phyloP scores from a whole-genome alignment of 208 protist genomes.

The Acanthamoeba lenticulata region DNA sequence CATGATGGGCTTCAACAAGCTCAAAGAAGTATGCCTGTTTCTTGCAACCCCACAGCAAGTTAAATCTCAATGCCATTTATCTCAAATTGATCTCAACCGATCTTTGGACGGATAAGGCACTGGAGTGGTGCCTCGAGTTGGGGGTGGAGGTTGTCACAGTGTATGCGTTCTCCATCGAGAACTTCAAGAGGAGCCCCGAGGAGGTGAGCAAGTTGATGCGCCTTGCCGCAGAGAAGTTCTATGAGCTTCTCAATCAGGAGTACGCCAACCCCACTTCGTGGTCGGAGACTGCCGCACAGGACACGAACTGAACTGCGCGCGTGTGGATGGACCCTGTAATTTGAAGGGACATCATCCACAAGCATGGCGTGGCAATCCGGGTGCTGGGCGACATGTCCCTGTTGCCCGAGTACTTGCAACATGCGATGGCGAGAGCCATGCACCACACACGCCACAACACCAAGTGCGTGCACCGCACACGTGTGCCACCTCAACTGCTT shows the following conservation, averaged over 20 bases:
- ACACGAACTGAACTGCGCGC: too few species aligned
- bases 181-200: slow-evolving; percentile 87
- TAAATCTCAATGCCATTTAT: neutral
- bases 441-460: slow-evolving; percentile 55
- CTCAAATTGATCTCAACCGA: neutral
- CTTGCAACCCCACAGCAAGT: neutral
- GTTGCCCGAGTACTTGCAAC: slow-evolving; percentile 54
- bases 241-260: slow-evolving; percentile 63
- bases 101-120: slow-evolving; percentile 55
- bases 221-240: slow-evolving; percentile 83
- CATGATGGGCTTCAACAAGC: slow-evolving; percentile 78
- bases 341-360: slow-evolving; percentile 57
- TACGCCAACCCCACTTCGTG: neutral
- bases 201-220: slow-evolving; percentile 89
- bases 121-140: slow-evolving; percentile 88
- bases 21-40: slow-evolving; percentile 75
- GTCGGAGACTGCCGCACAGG: neutral
- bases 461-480: neutral
- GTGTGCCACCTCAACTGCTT: neutral
- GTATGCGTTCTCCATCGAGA: slow-evolving; percentile 92
- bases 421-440: slow-evolving; percentile 54
- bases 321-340: neutral
- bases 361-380: slow-evolving; percentile 69
- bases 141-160: slow-evolving; percentile 86
- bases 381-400: slow-evolving; percentile 77